Evolutionary conservation across 805 yeast genomes (phyloP).

Genomic region (Saturnispora besseyi): DNA sequence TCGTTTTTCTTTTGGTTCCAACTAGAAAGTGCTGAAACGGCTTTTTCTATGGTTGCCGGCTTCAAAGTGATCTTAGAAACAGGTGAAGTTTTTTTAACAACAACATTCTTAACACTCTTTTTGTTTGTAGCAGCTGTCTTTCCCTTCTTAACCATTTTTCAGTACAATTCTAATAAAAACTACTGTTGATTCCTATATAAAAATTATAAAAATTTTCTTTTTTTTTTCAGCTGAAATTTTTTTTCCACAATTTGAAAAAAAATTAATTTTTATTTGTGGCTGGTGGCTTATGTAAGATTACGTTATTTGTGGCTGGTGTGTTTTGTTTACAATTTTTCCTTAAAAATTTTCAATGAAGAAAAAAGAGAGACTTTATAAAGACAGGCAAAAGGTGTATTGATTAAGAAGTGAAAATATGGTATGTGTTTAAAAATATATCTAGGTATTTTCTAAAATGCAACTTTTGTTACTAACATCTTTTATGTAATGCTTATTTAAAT

Average conservation of each 20-base stretch:
- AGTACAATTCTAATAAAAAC: not conserved
- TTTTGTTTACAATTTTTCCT: not conserved
- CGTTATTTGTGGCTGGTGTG: not conserved
- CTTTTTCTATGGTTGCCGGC: slow-evolving; percentile 32
- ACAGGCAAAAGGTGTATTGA: not conserved
- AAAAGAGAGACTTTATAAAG: not conserved
- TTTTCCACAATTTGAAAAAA: not conserved
- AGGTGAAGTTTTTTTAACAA: slow-evolving; percentile 14
- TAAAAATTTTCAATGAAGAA: not conserved
- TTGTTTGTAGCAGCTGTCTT: slow-evolving; percentile 3
- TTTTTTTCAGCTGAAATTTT: slow-evolving; percentile 1
- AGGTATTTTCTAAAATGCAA: not conserved
- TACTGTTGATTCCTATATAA: not conserved
- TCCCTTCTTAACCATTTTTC: slow-evolving; percentile 7
- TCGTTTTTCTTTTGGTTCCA: slow-evolving; percentile 34
- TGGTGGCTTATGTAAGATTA: not conserved
- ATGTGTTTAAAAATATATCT: not conserved
- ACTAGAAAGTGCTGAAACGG: slow-evolving; percentile 57
- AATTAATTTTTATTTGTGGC: not conserved
- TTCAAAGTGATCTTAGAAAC: slow-evolving; percentile 12
- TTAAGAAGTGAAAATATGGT: not conserved
- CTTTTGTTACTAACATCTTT: not conserved
- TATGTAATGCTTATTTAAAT: not conserved
- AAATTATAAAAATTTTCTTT: slow-evolving; percentile 2
- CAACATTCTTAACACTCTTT: not conserved